Evolutionary conservation across 805 yeast species (phyloP), one percentile per base, ranked within the genome.

Genomic region (Metschnikowia arizonensis): DNA sequence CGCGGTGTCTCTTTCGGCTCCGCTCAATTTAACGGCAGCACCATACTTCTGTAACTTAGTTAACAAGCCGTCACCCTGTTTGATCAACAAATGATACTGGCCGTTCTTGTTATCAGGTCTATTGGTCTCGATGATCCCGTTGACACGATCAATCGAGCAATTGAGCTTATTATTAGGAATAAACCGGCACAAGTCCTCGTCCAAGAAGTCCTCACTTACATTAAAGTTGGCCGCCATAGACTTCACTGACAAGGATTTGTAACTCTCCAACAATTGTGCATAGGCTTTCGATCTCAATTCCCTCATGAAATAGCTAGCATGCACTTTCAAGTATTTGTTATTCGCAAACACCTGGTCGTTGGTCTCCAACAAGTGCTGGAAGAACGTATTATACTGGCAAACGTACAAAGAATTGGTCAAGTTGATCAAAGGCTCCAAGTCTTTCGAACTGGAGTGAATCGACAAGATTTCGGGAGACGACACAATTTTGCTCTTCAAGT

Each of bases 31-130:
- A 40, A 93, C 98, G 18, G 97, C 97, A 36, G 98, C 97, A 38
- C 96, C 96, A 58, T 91, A 93, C 65, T 90, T 93, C 65, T 93
- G 99, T 61, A 93, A 76, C 65, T 91, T 93, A 14, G 99, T 91
- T 63, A 93, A 79, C 58, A 93, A 74, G 2, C 83, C 81, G 61
- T 93, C 99, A 51, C 99, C 98, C 62, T 85, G 95, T 66, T 88
- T 89, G 58, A 93, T 82, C 59, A 93, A 76, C 51, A 74, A 66
- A 62, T 89, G 96, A 65, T 90, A 93, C 68, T 91, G 98, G 46
- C 88, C 85, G 62, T 93, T 91, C 69, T 93, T 93, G 69, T 85
- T 89, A 64, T 93, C 99, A 1, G 97, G 97, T 55, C 98, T 78
- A 66, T 89, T 93, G 14, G 99, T 93, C 64, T 88, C 95, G 52